Conservation (phyloP, 805 yeast species). For the Yarrowia sp. region DNA sequence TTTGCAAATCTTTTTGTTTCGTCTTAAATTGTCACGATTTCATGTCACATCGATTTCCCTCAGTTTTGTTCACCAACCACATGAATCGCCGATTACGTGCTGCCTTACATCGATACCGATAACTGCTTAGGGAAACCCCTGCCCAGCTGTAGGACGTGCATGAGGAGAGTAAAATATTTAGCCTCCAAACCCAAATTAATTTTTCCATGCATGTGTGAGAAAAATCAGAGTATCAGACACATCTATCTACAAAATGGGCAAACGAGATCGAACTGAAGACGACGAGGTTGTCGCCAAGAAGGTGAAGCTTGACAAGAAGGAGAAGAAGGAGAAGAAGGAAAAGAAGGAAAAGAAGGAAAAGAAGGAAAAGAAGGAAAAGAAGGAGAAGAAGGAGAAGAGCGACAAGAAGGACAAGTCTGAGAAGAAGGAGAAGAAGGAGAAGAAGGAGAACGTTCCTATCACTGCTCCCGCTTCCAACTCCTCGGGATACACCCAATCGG, state of each 20-base stretch:
- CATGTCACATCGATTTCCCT: no score
- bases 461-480: no score
- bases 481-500: conserved; percentile 5
- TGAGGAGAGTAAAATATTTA: no score
- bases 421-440: conserved; percentile 28
- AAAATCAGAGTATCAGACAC: background rate
- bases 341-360: conserved; percentile 35
- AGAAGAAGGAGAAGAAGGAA: conserved; percentile 34
- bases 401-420: conserved; percentile 43
- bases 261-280: conserved; percentile 27
- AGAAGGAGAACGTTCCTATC: no score
- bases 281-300: conserved; percentile 27
- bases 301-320: conserved; percentile 30
- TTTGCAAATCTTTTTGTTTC: no score
- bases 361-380: conserved; percentile 35
- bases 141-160: no score
- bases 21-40: no score
- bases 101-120: no score
- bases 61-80: no score
- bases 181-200: background rate
- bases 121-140: no score
- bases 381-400: conserved; percentile 41
- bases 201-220: conserved; percentile 21
- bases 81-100: no score
- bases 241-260: conserved; percentile 1